Evolutionary conservation across 768 basidiomycete genomes (phyloP).

Genomic region (Boletus coccyginus): DNA sequence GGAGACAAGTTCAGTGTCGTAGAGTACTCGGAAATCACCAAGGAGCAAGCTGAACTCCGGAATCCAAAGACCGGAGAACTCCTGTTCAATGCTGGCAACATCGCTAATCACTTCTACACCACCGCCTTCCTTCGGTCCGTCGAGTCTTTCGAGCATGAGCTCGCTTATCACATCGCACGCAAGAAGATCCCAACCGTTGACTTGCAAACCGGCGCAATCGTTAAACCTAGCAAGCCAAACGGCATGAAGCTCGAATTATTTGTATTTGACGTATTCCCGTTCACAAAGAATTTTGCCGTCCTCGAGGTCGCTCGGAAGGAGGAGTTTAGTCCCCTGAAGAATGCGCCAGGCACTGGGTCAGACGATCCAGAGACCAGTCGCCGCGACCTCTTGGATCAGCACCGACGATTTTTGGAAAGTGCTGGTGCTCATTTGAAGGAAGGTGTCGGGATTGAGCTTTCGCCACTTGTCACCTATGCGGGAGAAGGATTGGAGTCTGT

Average conservation of each 20-base stretch:
- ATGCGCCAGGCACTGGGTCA: constrained; percentile 87
- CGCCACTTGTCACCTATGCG: constrained; percentile 83
- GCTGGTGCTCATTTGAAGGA: constrained; percentile 75
- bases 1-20: constrained; percentile 88
- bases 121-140: constrained; percentile 76
- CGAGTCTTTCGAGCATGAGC: constrained; percentile 77
- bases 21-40: constrained; percentile 95
- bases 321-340: constrained; percentile 97
- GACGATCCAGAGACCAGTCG: constrained; percentile 92
- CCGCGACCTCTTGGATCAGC: constrained; percentile 84
- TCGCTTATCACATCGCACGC: constrained; percentile 96
- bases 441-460: constrained; percentile 85
- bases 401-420: constrained; percentile 74
- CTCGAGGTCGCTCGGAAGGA: constrained; percentile 85
- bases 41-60: constrained; percentile 79
- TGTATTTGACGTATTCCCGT: constrained; percentile 98
- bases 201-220: constrained; percentile 55
- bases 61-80: constrained; percentile 71
- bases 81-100: constrained; percentile 92
- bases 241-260: constrained; percentile 99
- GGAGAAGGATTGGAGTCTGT: constrained; percentile 86
- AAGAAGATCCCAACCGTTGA: constrained; percentile 94
- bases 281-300: constrained; percentile 77
- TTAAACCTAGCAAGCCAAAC: constrained; percentile 90
- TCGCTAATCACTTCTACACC: constrained; percentile 98